These are phyloP conservation scores for Aspergillus hancockii DNA, from an alignment of 495 filamentous ascomycete genomes.

Conservation along the genomic window DNA sequence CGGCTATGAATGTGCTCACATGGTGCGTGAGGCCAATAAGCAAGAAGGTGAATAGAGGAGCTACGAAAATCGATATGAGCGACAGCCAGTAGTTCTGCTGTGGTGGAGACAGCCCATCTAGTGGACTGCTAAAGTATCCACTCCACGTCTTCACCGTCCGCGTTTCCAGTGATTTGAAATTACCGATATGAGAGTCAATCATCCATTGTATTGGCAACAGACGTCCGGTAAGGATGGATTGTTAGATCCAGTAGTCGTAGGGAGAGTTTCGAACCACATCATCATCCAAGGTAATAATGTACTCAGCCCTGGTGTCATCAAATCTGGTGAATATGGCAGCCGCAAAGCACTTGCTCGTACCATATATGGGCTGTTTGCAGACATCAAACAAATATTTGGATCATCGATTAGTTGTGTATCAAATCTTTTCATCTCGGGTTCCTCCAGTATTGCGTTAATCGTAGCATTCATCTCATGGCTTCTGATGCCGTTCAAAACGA, in stretches of 20 bases:
- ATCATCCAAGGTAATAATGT: not conserved
- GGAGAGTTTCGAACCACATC: not conserved
- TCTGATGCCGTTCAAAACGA: too few species aligned
- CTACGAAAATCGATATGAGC: too few species aligned
- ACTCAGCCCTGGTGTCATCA: not conserved
- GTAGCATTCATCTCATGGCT: too few species aligned
- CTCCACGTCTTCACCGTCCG: not conserved
- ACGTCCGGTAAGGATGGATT: not conserved
- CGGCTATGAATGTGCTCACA: too few species aligned
- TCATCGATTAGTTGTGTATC: too few species aligned
- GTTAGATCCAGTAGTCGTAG: not conserved
- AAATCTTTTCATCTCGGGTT: too few species aligned
- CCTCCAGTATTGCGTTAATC: too few species aligned
- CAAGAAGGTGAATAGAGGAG: too few species aligned
- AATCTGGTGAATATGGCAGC: not conserved
- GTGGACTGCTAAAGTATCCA: not conserved
- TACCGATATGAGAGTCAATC: conserved; percentile 1
- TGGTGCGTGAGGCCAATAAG: too few species aligned
- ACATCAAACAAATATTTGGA: not conserved
- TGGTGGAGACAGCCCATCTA: too few species aligned
- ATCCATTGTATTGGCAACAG: not conserved
- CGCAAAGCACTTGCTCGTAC: not conserved
- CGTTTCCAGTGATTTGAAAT: not conserved
- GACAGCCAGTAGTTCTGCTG: too few species aligned
- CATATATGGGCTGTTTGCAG: not conserved